Base-by-base conservation (phyloP, 2,329 filamentous ascomycete genomes). In the Zymoseptoria pseudotritici region DNA sequence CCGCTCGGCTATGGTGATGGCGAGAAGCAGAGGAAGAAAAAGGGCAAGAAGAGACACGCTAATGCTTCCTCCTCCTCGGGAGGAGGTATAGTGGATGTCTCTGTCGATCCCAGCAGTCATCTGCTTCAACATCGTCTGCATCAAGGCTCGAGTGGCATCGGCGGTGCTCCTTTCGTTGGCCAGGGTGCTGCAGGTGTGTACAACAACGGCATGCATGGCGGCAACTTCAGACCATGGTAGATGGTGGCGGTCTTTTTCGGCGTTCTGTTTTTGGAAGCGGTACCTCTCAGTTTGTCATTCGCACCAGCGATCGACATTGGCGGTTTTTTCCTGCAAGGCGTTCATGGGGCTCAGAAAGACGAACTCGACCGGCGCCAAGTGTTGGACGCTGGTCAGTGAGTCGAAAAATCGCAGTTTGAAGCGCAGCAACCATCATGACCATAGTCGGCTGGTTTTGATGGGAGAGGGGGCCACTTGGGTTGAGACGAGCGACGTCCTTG, bases 21-120 rank as follows among this genome's bases (percentile, higher is more conserved):
- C 54, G 67, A 71, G 56, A 71, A 96, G 87, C 91, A 69, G 61
- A 65, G 66, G 36, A 50, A 29, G 19, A 58, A 95, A 86, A 91
- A 91, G 83, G 97, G 96, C 87, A 97, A 97, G 91, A 93, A 97
- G 85, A 95, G 92, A 87, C 92, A 97, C 88, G 93, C 91, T 94
- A 96, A 97, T 91, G 97, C 93, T 93, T 96, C 92, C 90, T 97
- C 93, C 87, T 96, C 91, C 86, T 70, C 67, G 42, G 89, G 89
- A 83, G 92, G 91, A 86, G 92, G 90, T 83, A 86, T 97, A 93
- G 92, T 95, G 83, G 92, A 97, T 95, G 91, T 65, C 60, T 63
- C 64, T 51, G 42, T 55, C 59, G 96, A 92, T 91, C 90, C 84
- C 92, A 97, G 91, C 93, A 84, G 96, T 91, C 85, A 97, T 97